Base-by-base conservation (phyloP, 495 filamentous ascomycete genomes). In the Daldinia decipiens region DNA sequence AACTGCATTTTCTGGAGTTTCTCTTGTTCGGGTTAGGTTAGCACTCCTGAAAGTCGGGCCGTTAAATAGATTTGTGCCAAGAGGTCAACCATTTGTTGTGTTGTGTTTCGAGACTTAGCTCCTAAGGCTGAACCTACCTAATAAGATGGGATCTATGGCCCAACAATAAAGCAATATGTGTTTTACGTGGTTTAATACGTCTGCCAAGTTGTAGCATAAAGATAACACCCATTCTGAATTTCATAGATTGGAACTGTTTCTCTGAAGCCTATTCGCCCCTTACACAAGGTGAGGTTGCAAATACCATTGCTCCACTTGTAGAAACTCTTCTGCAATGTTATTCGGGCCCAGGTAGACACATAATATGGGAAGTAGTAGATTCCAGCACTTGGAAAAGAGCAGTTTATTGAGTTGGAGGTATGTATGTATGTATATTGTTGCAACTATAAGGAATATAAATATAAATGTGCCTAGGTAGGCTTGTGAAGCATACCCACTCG, bases 1-100 rank as follows among this genome's bases (percentile, higher is more conserved):
- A 57, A 38, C 17, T 64, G 62, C 62, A 65, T 65, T 39, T 38
- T 65, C 24, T 26, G 62, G 53, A 40, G 62, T 58, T 58, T 65
- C 19, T 17, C 29, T 62, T 57, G 24, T 19, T 21, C 29, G 29
- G 62, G 38, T 3, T 31, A 40, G 60, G 56, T 59, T 54, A 32
- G 26, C 8, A 32, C 51, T 27, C 29, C 51, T 12, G 29, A 31
- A 47, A 19, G 43, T 12, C 43, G 43, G 19, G 9, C 43, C 21
- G 43, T 21, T 47, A 21, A 24, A 47, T 21, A 21, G 21, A 24
- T 21, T 21, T 9, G 21, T 47, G 21, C 43, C 21, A 19, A 21
- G 3, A 47, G 19, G 9, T 21, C 17, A 47, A 24, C 43, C 9
- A 24, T 47, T 47, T 24, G 43, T 24, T 24, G 19, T 12, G 19